Conservation (phyloP, 805 yeast species). For the Candida pseudofarinosa region DNA sequence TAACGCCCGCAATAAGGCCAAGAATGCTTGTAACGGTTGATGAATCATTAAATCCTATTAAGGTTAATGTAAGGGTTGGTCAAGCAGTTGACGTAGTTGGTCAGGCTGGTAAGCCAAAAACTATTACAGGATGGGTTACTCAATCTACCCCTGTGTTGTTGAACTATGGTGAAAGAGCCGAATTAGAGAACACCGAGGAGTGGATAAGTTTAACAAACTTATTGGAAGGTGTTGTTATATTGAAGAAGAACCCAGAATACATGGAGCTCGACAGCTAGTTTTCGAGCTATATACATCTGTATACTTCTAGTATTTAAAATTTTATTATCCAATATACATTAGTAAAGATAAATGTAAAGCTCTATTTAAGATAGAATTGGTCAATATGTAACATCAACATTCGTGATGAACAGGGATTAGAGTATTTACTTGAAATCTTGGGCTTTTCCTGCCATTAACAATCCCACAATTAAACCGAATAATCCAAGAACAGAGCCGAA, state of each 20-base stretch:
- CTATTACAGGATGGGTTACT: constrained; percentile 99
- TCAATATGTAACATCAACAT: background rate
- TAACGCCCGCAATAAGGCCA: constrained; percentile 88
- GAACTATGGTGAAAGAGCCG: constrained; percentile 95
- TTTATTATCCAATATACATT: background rate
- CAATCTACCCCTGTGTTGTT: constrained; percentile 95
- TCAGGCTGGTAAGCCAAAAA: constrained; percentile 98
- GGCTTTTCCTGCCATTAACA: constrained; percentile 95
- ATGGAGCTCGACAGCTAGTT: constrained; percentile 51
- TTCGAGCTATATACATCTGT: background rate
- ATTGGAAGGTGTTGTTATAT: constrained; percentile 89
- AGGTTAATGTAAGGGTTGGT: constrained; percentile 96
- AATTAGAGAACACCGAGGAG: constrained; percentile 84
- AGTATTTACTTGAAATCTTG: constrained; percentile 67
- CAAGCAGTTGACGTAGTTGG: constrained; percentile 99
- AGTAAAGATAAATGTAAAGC: background rate
- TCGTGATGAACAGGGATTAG: background rate
- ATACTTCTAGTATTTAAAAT: background rate
- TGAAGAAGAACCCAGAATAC: constrained; percentile 85
- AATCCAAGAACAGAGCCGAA: constrained; percentile 95
- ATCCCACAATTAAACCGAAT: constrained; percentile 96
- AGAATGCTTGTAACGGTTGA: constrained; percentile 91
- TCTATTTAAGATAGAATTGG: background rate
- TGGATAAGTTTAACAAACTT: constrained; percentile 77
- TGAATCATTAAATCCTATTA: constrained; percentile 83